These are phyloP conservation scores for Ceratocystis variospora DNA, from an alignment of 2,329 filamentous ascomycete species.

Conservation along the genomic window DNA sequence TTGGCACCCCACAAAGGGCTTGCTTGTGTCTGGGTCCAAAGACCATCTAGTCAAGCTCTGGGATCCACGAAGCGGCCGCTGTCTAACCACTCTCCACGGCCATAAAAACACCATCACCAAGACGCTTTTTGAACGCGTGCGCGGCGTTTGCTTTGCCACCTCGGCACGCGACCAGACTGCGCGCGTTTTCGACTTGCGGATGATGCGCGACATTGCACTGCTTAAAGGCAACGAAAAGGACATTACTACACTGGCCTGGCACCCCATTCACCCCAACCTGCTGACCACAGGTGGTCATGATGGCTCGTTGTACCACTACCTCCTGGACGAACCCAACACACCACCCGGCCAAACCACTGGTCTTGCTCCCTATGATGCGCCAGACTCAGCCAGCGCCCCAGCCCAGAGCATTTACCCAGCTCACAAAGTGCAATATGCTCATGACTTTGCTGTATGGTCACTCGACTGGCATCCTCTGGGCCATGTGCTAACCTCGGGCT, in stretches of 20 bases:
- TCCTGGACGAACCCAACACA: slow-evolving; percentile 88
- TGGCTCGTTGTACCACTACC: slow-evolving; percentile 80
- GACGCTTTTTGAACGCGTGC: slow-evolving; percentile 74
- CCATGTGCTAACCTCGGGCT: slow-evolving; percentile 87
- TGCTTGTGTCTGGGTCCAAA: slow-evolving; percentile 92
- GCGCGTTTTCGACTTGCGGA: slow-evolving; percentile 83
- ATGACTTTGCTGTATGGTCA: slow-evolving; percentile 94
- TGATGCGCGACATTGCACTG: slow-evolving; percentile 95
- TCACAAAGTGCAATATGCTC: slow-evolving; percentile 73
- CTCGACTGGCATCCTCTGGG: slow-evolving; percentile 95
- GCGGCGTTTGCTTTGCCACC: slow-evolving; percentile 75
- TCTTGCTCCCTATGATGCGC: slow-evolving; percentile 69
- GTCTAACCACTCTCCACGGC: slow-evolving; percentile 83
- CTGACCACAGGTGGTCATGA: slow-evolving; percentile 84
- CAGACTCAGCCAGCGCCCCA: slow-evolving; percentile 64
- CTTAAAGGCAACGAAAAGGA: slow-evolving; percentile 94
- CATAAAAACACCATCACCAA: slow-evolving; percentile 97
- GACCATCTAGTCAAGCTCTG: slow-evolving; percentile 95
- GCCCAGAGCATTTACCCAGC: slow-evolving; percentile 87
- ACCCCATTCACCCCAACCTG: slow-evolving; percentile 79
- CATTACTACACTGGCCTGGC: slow-evolving; percentile 83
- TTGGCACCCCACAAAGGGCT: slow-evolving; percentile 90
- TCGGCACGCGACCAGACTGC: slow-evolving; percentile 88
- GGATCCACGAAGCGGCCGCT: slow-evolving; percentile 86
- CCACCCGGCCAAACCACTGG: slow-evolving; percentile 58